Evolutionary conservation across 768 basidiomycete species (phyloP), one percentile per base, ranked within the genome.

Genomic region (Tremella mesenterica): DNA sequence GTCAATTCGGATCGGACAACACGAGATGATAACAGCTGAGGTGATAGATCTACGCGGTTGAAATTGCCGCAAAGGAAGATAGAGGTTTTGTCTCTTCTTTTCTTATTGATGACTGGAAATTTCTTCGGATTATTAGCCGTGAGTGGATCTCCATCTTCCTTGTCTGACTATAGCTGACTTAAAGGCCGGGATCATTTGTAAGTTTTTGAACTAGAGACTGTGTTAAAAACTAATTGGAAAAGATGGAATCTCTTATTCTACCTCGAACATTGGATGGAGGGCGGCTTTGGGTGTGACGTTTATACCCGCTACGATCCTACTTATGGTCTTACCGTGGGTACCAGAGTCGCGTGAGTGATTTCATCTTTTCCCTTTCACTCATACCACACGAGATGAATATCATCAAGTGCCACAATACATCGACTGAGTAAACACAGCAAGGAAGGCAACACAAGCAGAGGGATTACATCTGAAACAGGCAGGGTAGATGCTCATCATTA

Each of bases 21-120:
- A n/a, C n/a, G n/a, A n/a, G n/a, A n/a, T n/a, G n/a, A n/a, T n/a
- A n/a, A 5, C 13, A 57, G 28, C 28, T 30, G n/a, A 21, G 16
- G 14, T 31, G 25, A 4, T 43, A 63, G 61, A 63, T 63, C 44
- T 63, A 59, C 43, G 61, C 61, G 1, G 61, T 63, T 7, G 61
- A 63, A 34, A 63, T 63, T 25, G 57, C 61, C 26, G 61, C 61
- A 10, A 63, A 63, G 30, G 61, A 63, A 41, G 61, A 63, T 38
- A 29, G 61, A 56, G 61, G 61, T 27, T 63, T 63, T 23, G 61
- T 63, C 2, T 63, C 61, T 2, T 52, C 49, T n/a, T 63, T n/a
- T 63, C 45, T 54, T 56, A 4, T 38, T 63, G 2, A 63, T 63
- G 61, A 63, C 61, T n/a, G 61, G 61, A 12, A 63, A 63, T 41